Evolutionary conservation across 192 early-diverging fungal genomes (phyloP).

Genomic region (Coemansia sp.): DNA sequence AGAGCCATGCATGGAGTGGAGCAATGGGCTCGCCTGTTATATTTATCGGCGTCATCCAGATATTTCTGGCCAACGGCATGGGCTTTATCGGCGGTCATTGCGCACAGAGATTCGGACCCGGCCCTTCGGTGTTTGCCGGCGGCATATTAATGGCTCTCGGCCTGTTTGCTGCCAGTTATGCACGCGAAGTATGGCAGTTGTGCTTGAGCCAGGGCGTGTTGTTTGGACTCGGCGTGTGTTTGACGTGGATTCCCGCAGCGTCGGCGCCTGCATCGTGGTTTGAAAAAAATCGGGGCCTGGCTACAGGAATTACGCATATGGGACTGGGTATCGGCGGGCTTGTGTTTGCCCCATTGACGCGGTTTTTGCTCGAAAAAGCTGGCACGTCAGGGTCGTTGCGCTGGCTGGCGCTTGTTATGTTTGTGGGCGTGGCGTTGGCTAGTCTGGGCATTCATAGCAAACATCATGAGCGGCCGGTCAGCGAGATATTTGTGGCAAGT

Average conservation of each 20-base stretch:
- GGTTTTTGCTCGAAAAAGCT: constrained; percentile 44
- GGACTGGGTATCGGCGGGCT: constrained; percentile 68
- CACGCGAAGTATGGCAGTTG: constrained; percentile 63
- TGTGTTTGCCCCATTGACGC: constrained; percentile 57
- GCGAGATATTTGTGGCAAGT: constrained; percentile 26
- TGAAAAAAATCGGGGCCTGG: constrained; percentile 57
- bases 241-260: constrained; percentile 63
- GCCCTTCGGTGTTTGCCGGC: constrained; percentile 44
- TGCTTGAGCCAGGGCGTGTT: constrained; percentile 66
- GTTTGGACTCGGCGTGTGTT: constrained; percentile 60
- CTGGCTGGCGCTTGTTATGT: constrained; percentile 41
- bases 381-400: constrained; percentile 45
- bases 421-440: constrained; percentile 30
- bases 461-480: constrained; percentile 15
- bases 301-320: constrained; percentile 66
- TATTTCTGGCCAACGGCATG: constrained; percentile 47
- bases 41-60: constrained; percentile 47
- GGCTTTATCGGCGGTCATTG: constrained; percentile 33
- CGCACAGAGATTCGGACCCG: constrained; percentile 45
- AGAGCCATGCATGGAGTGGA: constrained; percentile 5
- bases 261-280: constrained; percentile 69
- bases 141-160: constrained; percentile 55
- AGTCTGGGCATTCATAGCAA: constrained; percentile 50
- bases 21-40: constrained; percentile 45
- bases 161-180: constrained; percentile 60